Base-by-base conservation (phyloP, 169 alveolate genomes). In the Blepharisma undulans region DNA sequence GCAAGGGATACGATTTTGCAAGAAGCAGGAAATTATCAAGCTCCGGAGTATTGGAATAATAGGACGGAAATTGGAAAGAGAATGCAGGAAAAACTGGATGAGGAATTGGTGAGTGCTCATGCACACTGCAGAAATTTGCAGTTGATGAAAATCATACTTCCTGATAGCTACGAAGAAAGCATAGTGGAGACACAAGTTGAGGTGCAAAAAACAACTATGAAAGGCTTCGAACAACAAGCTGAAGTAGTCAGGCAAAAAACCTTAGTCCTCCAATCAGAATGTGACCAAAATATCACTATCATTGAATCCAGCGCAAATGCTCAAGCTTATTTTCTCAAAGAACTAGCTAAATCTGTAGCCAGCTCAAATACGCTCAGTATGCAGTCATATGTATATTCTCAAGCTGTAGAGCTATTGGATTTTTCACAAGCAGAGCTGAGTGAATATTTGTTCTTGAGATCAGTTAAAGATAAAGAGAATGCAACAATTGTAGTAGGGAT, bases 101-200 rank as follows among this genome's bases (percentile, higher is more conserved):
- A 18, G 8, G 76, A 22, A 19, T 80, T 90, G 33, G 36, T 4
- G 12, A 71, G 32, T 34, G 93, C 88, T 1, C 72, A 61, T 72
- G 93, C 93, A 27, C 32, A 34, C 29, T 79, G 90, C 92, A 90
- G 88, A 22, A 91, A 91, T 33, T 34, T 90, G n/a, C 34, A 32
- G 78, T 60, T 90, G 29, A 30, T 90, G 77, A 85, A 90, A 74
- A 90, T 90, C 0, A 91, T 82, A 22, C 19, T 93, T 0, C 94
- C 95, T 14, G 22, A 79, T 10, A 14, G 72, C 21, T 79, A 80
- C 32, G 95, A 93, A 80, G 93, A 90, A 19, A 86, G 85, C 33
- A 78, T 91, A n/a, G 94, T 93, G 32, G 76, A 76, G 10, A 91
- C 93, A 0, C 88, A 93, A 74, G 94, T 93, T 29, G 92, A 93